Evolutionary conservation across 345 rosid species (phyloP).

Genomic region (Ceriops zippeliana): DNA sequence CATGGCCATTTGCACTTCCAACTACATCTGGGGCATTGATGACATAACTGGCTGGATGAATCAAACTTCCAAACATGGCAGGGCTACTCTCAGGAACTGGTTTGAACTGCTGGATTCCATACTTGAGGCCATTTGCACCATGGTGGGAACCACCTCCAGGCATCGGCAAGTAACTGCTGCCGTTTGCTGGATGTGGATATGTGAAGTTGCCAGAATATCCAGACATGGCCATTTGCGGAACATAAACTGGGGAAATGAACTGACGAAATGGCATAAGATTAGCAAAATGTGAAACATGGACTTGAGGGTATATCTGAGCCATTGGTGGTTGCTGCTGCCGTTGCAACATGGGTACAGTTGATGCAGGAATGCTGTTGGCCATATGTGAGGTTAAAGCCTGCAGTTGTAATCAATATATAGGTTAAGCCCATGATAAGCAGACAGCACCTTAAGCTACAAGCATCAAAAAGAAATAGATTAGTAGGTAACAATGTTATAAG

Average conservation of each 20-base stretch:
- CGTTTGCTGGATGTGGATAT: slow-evolving; percentile 79
- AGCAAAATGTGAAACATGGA: slow-evolving; percentile 71
- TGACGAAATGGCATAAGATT: slow-evolving; percentile 83
- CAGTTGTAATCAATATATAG: slow-evolving; percentile 12
- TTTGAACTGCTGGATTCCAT: slow-evolving; percentile 80
- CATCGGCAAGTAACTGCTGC: slow-evolving; percentile 78
- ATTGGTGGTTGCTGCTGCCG: slow-evolving; percentile 63
- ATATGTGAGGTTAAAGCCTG: slow-evolving; percentile 48
- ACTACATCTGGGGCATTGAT: slow-evolving; percentile 65
- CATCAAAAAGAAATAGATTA: background rate
- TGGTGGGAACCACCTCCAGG: slow-evolving; percentile 76
- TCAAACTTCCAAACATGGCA: slow-evolving; percentile 51
- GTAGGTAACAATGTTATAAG: too few species aligned
- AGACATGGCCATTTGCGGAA: slow-evolving; percentile 82
- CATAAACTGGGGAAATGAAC: slow-evolving; percentile 69
- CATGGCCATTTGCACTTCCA: slow-evolving; percentile 68
- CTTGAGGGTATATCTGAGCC: slow-evolving; percentile 84
- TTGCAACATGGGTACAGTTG: slow-evolving; percentile 54
- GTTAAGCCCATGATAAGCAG: background rate
- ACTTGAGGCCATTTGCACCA: slow-evolving; percentile 64
- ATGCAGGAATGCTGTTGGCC: slow-evolving; percentile 46
- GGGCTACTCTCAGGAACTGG: slow-evolving; percentile 62
- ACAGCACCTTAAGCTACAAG: background rate
- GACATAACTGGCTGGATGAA: slow-evolving; percentile 55
- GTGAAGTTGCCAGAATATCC: slow-evolving; percentile 75